Conservation (phyloP, 176 grass and related monocot genomes). For the Cymbopogon citratus region DNA sequence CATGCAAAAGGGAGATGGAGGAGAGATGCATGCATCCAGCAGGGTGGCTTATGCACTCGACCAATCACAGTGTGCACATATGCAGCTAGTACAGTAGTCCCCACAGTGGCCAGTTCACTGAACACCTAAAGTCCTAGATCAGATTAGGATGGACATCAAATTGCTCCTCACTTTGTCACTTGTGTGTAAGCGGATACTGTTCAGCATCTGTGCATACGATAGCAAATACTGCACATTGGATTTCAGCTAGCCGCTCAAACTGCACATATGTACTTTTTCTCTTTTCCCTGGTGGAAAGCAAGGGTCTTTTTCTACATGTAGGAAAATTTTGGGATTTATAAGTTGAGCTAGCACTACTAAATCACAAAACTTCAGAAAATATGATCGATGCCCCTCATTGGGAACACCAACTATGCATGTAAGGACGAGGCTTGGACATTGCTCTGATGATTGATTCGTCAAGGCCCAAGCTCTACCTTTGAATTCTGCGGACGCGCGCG, state of each 20-base stretch:
- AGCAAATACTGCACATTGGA: neutral
- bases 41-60: neutral
- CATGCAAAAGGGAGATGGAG: neutral
- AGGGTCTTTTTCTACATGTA: neutral
- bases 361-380: neutral
- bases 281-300: neutral
- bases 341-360: neutral
- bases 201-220: neutral
- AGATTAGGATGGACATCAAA: neutral
- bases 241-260: neutral
- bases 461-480: neutral
- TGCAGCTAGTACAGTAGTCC: neutral
- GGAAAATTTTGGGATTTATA: neutral
- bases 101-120: neutral
- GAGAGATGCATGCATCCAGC: neutral
- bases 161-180: conserved; percentile 7
- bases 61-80: neutral
- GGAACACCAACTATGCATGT: neutral
- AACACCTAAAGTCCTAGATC: neutral
- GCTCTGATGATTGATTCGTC: neutral
- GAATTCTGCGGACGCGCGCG: neutral
- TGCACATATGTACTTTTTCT: neutral
- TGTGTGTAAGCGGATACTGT: neutral
- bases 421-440: neutral
- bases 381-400: neutral